These are phyloP conservation scores for Kernera saxatilis DNA, from an alignment of 345 rosid genomes.

Conservation along the genomic window DNA sequence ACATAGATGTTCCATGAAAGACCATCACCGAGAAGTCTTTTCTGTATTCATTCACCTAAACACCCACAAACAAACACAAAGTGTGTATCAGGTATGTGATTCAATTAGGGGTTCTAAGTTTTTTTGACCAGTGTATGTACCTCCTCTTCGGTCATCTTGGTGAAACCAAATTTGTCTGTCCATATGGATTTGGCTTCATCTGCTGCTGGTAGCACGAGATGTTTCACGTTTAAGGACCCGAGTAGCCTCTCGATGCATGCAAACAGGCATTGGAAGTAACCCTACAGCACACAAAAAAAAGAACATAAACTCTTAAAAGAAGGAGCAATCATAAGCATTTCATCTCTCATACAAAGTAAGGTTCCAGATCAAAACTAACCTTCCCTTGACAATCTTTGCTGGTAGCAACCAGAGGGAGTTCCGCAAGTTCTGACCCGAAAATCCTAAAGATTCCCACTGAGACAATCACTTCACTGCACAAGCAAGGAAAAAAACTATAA, in stretches of 20 bases:
- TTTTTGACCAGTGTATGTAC: constrained; percentile 21
- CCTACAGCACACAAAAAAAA: constrained; percentile 38
- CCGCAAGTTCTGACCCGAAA: constrained; percentile 83
- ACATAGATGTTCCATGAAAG: constrained; percentile 80
- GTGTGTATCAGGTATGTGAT: background rate
- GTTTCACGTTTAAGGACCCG: constrained; percentile 55
- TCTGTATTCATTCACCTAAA: constrained; percentile 36
- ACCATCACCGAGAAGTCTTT: constrained; percentile 65
- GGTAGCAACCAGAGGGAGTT: constrained; percentile 90
- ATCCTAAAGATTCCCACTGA: constrained; percentile 74
- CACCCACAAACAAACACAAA: constrained; percentile 11
- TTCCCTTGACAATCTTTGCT: constrained; percentile 57
- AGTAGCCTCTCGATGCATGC: constrained; percentile 70
- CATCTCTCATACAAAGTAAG: background rate
- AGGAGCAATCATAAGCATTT: background rate
- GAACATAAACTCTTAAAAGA: background rate
- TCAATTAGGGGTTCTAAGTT: background rate
- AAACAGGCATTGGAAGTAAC: constrained; percentile 80
- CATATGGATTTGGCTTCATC: constrained; percentile 88
- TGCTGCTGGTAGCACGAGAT: constrained; percentile 81
- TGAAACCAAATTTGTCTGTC: constrained; percentile 79
- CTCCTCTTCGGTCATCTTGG: constrained; percentile 54
- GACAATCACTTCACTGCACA: constrained; percentile 70
- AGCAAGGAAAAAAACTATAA: background rate
- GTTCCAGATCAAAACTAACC: constrained; percentile 25